Evolutionary conservation across 225 moss, liverwort and hornwort genomes (phyloP), one percentile per base, ranked within the genome.

Genomic region (Pleurozium schreberi): DNA sequence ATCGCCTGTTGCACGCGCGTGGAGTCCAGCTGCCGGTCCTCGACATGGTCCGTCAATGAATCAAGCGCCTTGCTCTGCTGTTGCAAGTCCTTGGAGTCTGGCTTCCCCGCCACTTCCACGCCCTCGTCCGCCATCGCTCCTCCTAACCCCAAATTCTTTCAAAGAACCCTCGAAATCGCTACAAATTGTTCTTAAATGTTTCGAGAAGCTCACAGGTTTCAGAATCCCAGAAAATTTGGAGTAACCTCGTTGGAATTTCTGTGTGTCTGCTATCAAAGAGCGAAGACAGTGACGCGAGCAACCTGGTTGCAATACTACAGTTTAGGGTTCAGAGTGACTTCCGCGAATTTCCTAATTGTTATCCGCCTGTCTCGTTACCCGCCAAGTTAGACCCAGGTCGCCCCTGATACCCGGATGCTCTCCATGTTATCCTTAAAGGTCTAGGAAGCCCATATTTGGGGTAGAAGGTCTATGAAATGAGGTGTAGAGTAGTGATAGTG

Each of bases 1-100:
- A 99, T 99, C 53, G 99, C 99, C 99, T 98, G 96, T 86, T 96
- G 95, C 89, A 98, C 97, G 42, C 97, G 97, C 62, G 96, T 93
- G 28, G 98, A 98, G 88, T 98, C 97, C 80, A 98, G 95, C 87
- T 97, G 96, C 84, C 98, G 92, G 86, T 98, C 98, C 91, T 98
- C 98, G 75, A 98, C 98, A 96, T 98, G 98, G 89, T 98, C 97
- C 31, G 96, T 98, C 77, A 98, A 88, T 12, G 97, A 98, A 89
- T 98, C 97, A 31, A 98, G 93, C 88, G 98, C 98, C 93, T 98
- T 98, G 95, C 94, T 97, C 90, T 98, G 98, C 95, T 98, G 97
- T 88, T 97, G 97, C 91, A 97, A 93, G 86, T 98, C 98, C 90
- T 98, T 98, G n/a, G 97, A 98, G 88, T 98, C 98, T 76, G 94